phyloP scores from a whole-genome alignment of 306 rosid genomes.

The Malus asiatica region DNA sequence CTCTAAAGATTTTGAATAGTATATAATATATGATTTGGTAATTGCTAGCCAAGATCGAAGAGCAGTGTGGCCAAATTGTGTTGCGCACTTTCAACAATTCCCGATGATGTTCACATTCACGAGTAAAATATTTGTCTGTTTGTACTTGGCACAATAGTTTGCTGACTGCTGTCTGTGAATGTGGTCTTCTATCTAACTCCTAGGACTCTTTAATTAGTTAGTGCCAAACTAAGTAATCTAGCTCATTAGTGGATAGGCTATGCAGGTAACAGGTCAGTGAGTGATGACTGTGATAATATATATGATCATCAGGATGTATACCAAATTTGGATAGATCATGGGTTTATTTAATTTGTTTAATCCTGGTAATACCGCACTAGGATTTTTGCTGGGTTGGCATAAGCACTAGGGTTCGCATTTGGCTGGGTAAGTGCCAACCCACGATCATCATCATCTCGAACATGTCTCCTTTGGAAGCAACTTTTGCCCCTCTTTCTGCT shows the following conservation, averaged over 20 bases:
- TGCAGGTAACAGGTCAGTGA: background rate
- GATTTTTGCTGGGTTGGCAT: background rate
- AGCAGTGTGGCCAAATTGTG: slow-evolving; percentile 23
- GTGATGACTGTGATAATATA: background rate
- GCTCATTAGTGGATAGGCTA: background rate
- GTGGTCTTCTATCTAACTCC: slow-evolving; percentile 34
- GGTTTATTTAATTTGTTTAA: background rate
- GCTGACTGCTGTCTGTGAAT: slow-evolving; percentile 17
- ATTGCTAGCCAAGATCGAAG: slow-evolving; percentile 3
- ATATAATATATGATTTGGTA: background rate
- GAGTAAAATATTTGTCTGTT: slow-evolving; percentile 43
- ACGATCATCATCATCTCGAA: background rate
- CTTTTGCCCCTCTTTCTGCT: background rate
- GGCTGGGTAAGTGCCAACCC: slow-evolving; percentile 12
- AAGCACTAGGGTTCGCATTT: background rate
- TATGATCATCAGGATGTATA: background rate
- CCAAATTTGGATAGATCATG: background rate
- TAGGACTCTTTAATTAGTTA: slow-evolving; percentile 13
- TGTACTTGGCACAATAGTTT: slow-evolving; percentile 29
- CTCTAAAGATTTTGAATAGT: background rate
- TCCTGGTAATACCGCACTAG: slow-evolving; percentile 1
- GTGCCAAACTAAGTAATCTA: slow-evolving; percentile 8
- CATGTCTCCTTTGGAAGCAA: slow-evolving; percentile 4
- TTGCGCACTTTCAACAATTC: slow-evolving; percentile 43
- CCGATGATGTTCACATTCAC: slow-evolving; percentile 46